Evolutionary conservation across 148 eudicot species (phyloP), one percentile per base, ranked within the genome.

Genomic region (Polygonum aviculare): DNA sequence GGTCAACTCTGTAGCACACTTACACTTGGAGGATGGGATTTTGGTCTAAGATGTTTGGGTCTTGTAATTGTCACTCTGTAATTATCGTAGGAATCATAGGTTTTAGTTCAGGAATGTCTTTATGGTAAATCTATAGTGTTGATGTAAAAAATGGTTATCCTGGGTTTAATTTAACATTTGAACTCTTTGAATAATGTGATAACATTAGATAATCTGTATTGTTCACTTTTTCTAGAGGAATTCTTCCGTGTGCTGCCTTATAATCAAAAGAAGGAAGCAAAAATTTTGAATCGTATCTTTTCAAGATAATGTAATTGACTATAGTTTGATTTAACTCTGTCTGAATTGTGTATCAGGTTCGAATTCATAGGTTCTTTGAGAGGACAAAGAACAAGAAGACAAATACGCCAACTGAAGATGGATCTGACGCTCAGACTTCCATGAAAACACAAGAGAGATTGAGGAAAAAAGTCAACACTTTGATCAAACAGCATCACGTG

Each of bases 301-400:
- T 18, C 21, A 16, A 60, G 36, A 60, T 26, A 26, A 10, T 57
- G 55, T 54, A 18, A 19, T 54, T 21, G 9, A 54, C 69, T 60
- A 38, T 67, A 35, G 26, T 54, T 54, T 4, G 26, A 54, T 54
- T 54, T 54, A 54, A 6, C 26, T 54, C 60, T 5, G 6, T 18
- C 60, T 54, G 60, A 54, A 54, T 18, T 45, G 35, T 81, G 18
- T 33, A 22, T 72, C 75, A 72, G 75, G 51, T 72, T 72, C 50
- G 54, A 19, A 72, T 72, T 19, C 75, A 72, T 40, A 72, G 75
- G 50, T 72, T 72, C 52, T 72, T 72, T 45, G 75, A 72, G 33
- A 72, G 47, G 75, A 19, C 52, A 45, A 44, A 72, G 36, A 45
- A 72, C 5, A 72, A 72, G 54, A 72, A 48, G 50, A 21, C 33